A percentile compares a stretch with the other conserved stretches of the same genome.
phyloP scores from a whole-genome alignment of 495 filamentous ascomycete genomes.

The Penicillium manginii region DNA sequence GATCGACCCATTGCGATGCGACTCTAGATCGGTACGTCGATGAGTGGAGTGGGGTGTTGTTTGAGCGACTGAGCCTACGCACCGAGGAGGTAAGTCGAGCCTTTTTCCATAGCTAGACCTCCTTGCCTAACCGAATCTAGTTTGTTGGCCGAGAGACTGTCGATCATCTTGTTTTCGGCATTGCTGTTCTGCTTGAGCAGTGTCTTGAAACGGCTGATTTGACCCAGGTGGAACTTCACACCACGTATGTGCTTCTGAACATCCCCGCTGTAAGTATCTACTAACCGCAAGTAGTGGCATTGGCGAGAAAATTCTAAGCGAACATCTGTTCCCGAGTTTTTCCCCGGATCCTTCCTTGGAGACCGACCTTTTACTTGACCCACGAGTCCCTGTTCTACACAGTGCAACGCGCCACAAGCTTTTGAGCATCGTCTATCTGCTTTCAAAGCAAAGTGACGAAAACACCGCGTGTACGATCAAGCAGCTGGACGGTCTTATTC shows the following conservation, averaged over 20 bases:
- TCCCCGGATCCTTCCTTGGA: constrained; percentile 28
- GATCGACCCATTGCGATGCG: constrained; percentile 51
- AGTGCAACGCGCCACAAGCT: constrained; percentile 62
- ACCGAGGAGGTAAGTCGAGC: constrained; percentile 48
- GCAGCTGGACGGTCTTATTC: constrained; percentile 56
- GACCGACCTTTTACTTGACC: constrained; percentile 13
- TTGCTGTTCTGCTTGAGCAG: constrained; percentile 49
- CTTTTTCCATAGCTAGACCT: not conserved
- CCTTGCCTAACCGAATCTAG: constrained; percentile 22
- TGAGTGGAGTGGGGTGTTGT: constrained; percentile 58
- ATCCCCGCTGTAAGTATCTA: not conserved
- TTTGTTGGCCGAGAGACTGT: constrained; percentile 55
- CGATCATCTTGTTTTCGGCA: constrained; percentile 53
- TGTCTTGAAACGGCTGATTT: constrained; percentile 53
- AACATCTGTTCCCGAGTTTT: constrained; percentile 71
- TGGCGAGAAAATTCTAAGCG: constrained; percentile 62
- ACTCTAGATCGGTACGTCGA: constrained; percentile 54
- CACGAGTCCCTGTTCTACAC: constrained; percentile 55
- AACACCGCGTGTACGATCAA: constrained; percentile 56
- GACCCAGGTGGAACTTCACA: constrained; percentile 48
- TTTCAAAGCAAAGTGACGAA: constrained; percentile 57
- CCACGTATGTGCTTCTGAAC: constrained; percentile 33
- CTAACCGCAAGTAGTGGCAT: constrained; percentile 42
- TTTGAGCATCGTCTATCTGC: constrained; percentile 61
- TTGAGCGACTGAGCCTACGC: constrained; percentile 43